These are phyloP conservation scores for Phytophthora pinifolia DNA, from an alignment of 352 stramenopile genomes.

Conservation along the genomic window DNA sequence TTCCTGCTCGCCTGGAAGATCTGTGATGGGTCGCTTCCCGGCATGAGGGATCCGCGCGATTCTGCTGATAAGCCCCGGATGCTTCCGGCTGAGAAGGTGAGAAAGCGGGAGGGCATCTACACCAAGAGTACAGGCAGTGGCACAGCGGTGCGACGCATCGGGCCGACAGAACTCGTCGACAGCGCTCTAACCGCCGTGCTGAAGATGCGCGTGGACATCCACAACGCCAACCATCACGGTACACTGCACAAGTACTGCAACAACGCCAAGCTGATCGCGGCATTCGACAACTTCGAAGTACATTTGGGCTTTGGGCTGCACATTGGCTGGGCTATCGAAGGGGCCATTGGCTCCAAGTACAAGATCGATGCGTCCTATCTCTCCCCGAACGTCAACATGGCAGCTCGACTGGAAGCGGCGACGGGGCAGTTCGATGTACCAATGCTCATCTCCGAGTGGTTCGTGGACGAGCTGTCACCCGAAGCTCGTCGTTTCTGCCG, in stretches of 20 bases:
- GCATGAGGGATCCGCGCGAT: conserved; percentile 84
- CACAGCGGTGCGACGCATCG: conserved; percentile 41
- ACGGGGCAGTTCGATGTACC: conserved; percentile 95
- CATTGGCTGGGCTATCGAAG: conserved; percentile 98
- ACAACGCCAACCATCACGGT: conserved; percentile 90
- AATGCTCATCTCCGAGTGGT: conserved; percentile 95
- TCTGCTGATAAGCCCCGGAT: conserved; percentile 71
- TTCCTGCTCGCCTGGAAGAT: conserved; percentile 97
- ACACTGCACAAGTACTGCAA: conserved; percentile 82
- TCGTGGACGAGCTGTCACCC: conserved; percentile 92
- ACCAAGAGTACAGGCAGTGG: conserved; percentile 60
- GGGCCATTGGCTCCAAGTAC: conserved; percentile 96
- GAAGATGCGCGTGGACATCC: conserved; percentile 96
- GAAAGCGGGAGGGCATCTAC: conserved; percentile 66
- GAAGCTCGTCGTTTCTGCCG: conserved; percentile 87
- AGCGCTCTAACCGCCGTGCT: conserved; percentile 95
- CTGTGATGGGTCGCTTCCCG: conserved; percentile 85
- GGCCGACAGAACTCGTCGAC: conserved; percentile 88
- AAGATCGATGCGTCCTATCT: conserved; percentile 99
- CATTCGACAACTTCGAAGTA: conserved; percentile 92
- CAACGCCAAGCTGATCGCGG: conserved; percentile 76
- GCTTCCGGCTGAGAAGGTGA: conserved; percentile 55
- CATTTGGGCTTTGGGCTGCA: conserved; percentile 97
- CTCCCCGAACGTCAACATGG: conserved; percentile 98
- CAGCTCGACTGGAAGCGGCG: conserved; percentile 93